Evolutionary conservation across 1,284 basidiomycete genomes (phyloP), one percentile per base, ranked within the genome.

Genomic region (Mycena citricolor): DNA sequence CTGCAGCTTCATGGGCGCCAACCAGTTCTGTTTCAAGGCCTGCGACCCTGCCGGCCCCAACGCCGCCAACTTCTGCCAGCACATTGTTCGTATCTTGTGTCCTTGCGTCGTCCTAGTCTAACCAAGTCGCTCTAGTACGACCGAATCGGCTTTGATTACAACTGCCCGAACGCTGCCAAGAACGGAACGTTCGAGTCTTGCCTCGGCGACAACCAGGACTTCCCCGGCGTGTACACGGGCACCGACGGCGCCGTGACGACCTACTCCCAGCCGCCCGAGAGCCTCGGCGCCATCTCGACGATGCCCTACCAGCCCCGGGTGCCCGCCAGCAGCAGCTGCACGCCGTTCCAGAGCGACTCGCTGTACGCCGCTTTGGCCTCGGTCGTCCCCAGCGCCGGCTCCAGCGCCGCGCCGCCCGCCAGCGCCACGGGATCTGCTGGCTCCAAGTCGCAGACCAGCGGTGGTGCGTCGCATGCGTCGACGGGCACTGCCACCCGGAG

Each of bases 71-170:
- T 74, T 65, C 54, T 88, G 84, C 68, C 67, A 81, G 54, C 77
- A 85, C 64, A 70, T 76, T 41, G n/a, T n/a, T n/a, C n/a, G n/a
- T n/a, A n/a, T n/a, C n/a, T n/a, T n/a, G n/a, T n/a, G n/a, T n/a
- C n/a, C n/a, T n/a, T n/a, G n/a, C n/a, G n/a, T n/a, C n/a, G n/a
- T n/a, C n/a, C n/a, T n/a, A n/a, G n/a, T n/a, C n/a, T n/a, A n/a
- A n/a, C n/a, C n/a, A n/a, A n/a, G n/a, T n/a, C n/a, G n/a, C n/a
- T n/a, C n/a, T n/a, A n/a, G n/a, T 78, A 68, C 47, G 85, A 88
- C 57, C 76, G 80, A 46, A 77, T 85, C 44, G 86, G 86, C 0
- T 88, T 85, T 57, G 60, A 56, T 8, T 86, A 79, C 67, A 88
- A 88, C 57, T 78, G 73, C 2, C 84, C 84, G n/a, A 81, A 77